These are phyloP conservation scores for Cutaneotrichosporon sp. DNA, from an alignment of 1,284 basidiomycete species.

Conservation along the genomic window DNA sequence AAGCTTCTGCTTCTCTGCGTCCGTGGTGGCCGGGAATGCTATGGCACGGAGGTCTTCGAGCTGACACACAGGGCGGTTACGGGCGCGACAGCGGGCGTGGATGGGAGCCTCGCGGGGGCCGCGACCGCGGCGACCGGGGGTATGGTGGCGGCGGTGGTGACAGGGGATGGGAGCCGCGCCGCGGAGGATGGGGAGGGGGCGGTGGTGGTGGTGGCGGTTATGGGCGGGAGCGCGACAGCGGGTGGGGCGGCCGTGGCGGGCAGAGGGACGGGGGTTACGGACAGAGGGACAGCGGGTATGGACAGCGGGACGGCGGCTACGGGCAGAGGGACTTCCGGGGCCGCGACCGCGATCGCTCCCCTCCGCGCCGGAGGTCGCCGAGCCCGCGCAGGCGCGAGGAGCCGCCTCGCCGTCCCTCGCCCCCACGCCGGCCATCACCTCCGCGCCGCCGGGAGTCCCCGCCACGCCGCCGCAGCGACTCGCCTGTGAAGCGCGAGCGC, in stretches of 20 bases:
- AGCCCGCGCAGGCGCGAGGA: slow-evolving; percentile 15
- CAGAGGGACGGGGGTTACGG: slow-evolving; percentile 1
- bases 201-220: slow-evolving; percentile 12
- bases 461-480: neutral
- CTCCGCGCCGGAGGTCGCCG: slow-evolving; percentile 2
- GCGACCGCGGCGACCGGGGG: slow-evolving; percentile 8
- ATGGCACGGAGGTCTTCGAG: no score
- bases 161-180: slow-evolving; percentile 10
- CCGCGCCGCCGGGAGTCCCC: neutral
- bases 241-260: slow-evolving; percentile 12
- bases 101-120: slow-evolving; percentile 14
- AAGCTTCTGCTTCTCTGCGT: neutral
- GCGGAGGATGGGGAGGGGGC: neutral
- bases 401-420: slow-evolving; percentile 8
- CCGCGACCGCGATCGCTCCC: slow-evolving; percentile 6
- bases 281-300: slow-evolving; percentile 20
- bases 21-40: no score
- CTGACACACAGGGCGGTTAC: neutral
- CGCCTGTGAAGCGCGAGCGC: neutral
- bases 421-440: no score
- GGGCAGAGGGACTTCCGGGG: slow-evolving; percentile 4
- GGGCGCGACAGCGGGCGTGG: slow-evolving; percentile 12
- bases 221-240: slow-evolving; percentile 19
- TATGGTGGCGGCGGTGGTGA: slow-evolving; percentile 14
- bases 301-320: slow-evolving; percentile 6